Conservation (phyloP, 2,329 filamentous ascomycete species). For the Chaetothyriales sp. region DNA sequence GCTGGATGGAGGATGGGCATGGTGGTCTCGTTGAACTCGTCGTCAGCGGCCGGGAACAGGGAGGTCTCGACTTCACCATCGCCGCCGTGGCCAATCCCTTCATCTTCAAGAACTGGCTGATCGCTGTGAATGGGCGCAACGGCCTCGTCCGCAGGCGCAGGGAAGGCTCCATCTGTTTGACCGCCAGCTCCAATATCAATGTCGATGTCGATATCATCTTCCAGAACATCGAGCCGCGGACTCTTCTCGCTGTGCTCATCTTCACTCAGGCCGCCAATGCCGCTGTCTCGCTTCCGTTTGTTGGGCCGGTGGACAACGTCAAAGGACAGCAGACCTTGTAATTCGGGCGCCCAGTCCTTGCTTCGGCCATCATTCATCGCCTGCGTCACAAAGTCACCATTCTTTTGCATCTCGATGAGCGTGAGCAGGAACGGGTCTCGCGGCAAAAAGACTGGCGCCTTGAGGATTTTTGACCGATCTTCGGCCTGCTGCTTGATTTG, state of each 20-base stretch:
- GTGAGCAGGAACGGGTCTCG: constrained; percentile 75
- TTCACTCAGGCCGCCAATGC: constrained; percentile 56
- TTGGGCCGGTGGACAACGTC: constrained; percentile 66
- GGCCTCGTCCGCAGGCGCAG: constrained; percentile 37
- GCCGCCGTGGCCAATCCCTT: constrained; percentile 23
- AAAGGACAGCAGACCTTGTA: constrained; percentile 80
- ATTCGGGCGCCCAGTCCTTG: constrained; percentile 75
- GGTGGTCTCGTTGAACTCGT: constrained; percentile 65
- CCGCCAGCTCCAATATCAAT: constrained; percentile 36
- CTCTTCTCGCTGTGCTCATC: constrained; percentile 50
- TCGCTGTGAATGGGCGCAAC: constrained; percentile 23
- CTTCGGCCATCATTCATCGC: constrained; percentile 70
- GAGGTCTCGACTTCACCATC: constrained; percentile 33
- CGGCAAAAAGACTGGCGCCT: constrained; percentile 66
- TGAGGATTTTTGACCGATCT: constrained; percentile 74
- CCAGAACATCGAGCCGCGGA: constrained; percentile 46
- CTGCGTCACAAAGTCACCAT: constrained; percentile 73
- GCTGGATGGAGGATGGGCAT: constrained; percentile 62
- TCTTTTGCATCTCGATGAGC: constrained; percentile 82
- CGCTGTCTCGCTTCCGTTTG: constrained; percentile 87
- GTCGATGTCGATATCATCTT: constrained; percentile 43
- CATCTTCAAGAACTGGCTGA: constrained; percentile 30
- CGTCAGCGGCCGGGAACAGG: constrained; percentile 28
- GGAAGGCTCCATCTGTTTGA: constrained; percentile 40
- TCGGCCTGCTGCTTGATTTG: constrained; percentile 77